phyloP scores from a whole-genome alignment of 2,329 filamentous ascomycete genomes.

The Harringtonia aguacate region DNA sequence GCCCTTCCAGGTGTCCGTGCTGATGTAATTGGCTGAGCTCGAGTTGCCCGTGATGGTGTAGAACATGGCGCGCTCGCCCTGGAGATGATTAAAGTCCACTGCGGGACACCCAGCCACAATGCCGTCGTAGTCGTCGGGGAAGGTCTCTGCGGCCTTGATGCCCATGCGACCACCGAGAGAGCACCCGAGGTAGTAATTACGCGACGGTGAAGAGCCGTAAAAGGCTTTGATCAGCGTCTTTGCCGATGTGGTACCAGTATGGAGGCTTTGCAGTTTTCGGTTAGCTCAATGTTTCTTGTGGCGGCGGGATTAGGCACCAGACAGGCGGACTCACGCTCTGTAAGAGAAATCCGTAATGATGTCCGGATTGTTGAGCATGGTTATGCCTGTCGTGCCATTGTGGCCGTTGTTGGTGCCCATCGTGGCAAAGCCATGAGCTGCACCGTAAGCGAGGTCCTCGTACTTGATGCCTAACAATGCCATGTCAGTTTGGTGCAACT shows the following conservation, averaged over 20 bases:
- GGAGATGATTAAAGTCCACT: constrained; percentile 22
- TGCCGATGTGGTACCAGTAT: constrained; percentile 35
- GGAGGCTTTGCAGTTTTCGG: constrained; percentile 16
- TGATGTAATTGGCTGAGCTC: constrained; percentile 2
- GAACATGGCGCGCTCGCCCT: constrained; percentile 28
- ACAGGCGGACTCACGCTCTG: constrained; percentile 14
- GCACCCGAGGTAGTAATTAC: constrained; percentile 47
- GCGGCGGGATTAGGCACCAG: too few relatives aligned
- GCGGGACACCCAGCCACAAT: constrained; percentile 39
- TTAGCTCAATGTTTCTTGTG: neutral
- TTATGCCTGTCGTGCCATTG: constrained; percentile 26
- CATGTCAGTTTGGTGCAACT: neutral
- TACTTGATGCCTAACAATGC: constrained; percentile 27
- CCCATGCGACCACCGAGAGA: constrained; percentile 50
- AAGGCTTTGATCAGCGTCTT: constrained; percentile 36
- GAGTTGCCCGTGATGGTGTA: constrained; percentile 26
- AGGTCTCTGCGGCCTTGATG: constrained; percentile 39
- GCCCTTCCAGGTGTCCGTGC: constrained; percentile 1
- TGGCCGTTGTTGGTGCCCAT: constrained; percentile 41
- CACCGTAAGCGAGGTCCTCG: constrained; percentile 33
- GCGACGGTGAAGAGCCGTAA: constrained; percentile 28
- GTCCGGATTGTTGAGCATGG: constrained; percentile 24
- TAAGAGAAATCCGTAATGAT: constrained; percentile 25
- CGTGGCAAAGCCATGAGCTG: constrained; percentile 31
- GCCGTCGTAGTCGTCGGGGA: constrained; percentile 47